These are phyloP conservation scores for Euphorbia schlechtendalii DNA, from an alignment of 441 rosid genomes.

Conservation along the genomic window DNA sequence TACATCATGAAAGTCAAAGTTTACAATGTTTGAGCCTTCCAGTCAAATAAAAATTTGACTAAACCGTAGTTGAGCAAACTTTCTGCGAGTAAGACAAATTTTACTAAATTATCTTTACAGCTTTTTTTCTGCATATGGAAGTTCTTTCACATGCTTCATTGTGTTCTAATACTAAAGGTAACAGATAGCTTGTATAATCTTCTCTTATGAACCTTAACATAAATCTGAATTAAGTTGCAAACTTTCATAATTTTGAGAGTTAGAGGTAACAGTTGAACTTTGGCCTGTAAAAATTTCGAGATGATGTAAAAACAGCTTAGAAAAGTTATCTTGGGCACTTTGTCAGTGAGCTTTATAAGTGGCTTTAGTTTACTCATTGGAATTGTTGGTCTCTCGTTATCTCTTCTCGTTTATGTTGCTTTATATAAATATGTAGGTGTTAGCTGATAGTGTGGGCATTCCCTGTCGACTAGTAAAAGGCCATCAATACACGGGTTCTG, in stretches of 20 bases:
- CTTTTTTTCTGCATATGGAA: not conserved
- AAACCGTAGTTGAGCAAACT: not conserved
- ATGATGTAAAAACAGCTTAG: too few relatives aligned
- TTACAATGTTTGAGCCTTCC: not conserved
- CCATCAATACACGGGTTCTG: constrained; percentile 81
- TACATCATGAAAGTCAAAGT: not conserved
- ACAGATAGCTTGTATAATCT: not conserved
- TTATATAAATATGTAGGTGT: constrained; percentile 45
- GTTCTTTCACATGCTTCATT: not conserved
- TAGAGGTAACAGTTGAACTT: too few relatives aligned
- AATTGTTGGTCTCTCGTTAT: too few relatives aligned
- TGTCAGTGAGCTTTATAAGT: too few relatives aligned
- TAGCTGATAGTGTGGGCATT: constrained; percentile 78
- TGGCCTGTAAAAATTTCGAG: too few relatives aligned
- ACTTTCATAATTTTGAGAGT: too few relatives aligned
- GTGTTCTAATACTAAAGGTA: not conserved
- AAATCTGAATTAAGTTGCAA: too few relatives aligned
- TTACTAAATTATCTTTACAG: not conserved
- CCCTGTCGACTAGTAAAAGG: constrained; percentile 95
- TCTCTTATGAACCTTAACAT: too few relatives aligned
- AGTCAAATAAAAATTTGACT: not conserved
- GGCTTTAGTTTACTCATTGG: too few relatives aligned
- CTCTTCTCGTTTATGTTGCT: constrained; percentile 10
- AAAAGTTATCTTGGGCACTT: too few relatives aligned
- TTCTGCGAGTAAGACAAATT: not conserved